Percentiles rank a stretch among this genome's conserved stretches.
Evolutionary conservation across 192 early-diverging fungal genomes (phyloP).

Genomic region (Coemansia biformis): DNA sequence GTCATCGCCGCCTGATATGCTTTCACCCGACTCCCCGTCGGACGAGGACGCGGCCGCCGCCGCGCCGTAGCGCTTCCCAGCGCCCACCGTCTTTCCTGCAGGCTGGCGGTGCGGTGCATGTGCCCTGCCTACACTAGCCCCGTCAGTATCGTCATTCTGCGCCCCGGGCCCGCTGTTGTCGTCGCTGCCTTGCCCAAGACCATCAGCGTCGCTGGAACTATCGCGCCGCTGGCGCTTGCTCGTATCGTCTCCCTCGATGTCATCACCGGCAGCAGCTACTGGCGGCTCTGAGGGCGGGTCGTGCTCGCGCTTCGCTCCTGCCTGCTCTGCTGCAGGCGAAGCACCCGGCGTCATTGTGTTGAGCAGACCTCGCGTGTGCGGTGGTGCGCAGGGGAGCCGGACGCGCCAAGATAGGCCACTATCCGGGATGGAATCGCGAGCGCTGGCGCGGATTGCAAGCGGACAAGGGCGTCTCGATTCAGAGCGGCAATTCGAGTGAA

Average conservation of each 20-base stretch:
- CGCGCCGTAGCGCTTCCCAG: slow-evolving; percentile 31
- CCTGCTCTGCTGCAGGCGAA: slow-evolving; percentile 1
- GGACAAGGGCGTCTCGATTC: no score
- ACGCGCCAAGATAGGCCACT: no score
- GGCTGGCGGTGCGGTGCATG: slow-evolving; percentile 7
- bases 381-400: no score
- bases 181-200: not conserved
- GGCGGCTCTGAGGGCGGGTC: not conserved
- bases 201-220: not conserved
- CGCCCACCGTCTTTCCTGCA: slow-evolving; percentile 43
- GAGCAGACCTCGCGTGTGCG: no score
- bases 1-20: not conserved
- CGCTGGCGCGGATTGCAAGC: no score
- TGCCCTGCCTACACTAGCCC: not conserved
- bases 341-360: not conserved
- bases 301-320: slow-evolving; percentile 13
- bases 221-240: slow-evolving; percentile 3
- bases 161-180: not conserved
- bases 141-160: not conserved
- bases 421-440: no score
- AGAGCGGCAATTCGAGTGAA: no score
- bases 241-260: not conserved
- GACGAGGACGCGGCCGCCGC: slow-evolving; percentile 3
- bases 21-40: slow-evolving; percentile 11
- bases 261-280: not conserved